These are phyloP conservation scores for Exophiala bonariae DNA, from an alignment of 2,329 filamentous ascomycete genomes.

Conservation along the genomic window DNA sequence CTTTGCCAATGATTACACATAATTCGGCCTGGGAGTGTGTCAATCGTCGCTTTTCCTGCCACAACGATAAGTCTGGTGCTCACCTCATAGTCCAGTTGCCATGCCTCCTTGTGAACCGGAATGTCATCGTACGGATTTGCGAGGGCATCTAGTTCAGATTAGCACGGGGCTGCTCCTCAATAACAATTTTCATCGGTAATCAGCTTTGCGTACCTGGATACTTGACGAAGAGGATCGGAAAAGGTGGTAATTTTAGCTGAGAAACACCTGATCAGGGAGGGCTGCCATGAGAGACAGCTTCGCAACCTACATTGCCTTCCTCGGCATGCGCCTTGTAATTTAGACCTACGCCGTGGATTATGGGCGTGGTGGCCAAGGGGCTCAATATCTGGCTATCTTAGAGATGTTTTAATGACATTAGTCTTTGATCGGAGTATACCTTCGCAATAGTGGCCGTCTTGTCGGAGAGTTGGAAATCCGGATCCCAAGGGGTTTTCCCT, in stretches of 20 bases:
- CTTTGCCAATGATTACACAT: conserved; percentile 52
- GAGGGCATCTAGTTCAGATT: conserved; percentile 18
- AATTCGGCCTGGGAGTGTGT: conserved; percentile 10
- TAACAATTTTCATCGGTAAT: not conserved
- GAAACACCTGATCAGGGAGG: not conserved
- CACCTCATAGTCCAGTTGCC: conserved; percentile 30
- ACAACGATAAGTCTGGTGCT: not conserved
- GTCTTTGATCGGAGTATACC: no score
- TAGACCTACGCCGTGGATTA: conserved; percentile 45
- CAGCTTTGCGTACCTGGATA: conserved; percentile 1
- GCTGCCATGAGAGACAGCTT: not conserved
- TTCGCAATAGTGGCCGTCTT: not conserved
- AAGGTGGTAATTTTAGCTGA: conserved; percentile 30
- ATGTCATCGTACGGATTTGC: conserved; percentile 36
- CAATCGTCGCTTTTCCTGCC: not conserved
- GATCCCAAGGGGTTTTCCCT: not conserved
- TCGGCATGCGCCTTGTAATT: conserved; percentile 43
- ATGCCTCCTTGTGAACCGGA: conserved; percentile 37
- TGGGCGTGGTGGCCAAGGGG: conserved; percentile 22
- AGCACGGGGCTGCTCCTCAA: no score
- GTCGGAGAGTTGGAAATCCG: not conserved
- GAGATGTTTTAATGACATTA: no score
- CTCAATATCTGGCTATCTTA: conserved; percentile 1
- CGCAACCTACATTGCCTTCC: conserved; percentile 33
- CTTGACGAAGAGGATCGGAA: conserved; percentile 44